phyloP scores from a whole-genome alignment of 225 moss, liverwort and hornwort genomes.

The Lunularia cruciata region DNA sequence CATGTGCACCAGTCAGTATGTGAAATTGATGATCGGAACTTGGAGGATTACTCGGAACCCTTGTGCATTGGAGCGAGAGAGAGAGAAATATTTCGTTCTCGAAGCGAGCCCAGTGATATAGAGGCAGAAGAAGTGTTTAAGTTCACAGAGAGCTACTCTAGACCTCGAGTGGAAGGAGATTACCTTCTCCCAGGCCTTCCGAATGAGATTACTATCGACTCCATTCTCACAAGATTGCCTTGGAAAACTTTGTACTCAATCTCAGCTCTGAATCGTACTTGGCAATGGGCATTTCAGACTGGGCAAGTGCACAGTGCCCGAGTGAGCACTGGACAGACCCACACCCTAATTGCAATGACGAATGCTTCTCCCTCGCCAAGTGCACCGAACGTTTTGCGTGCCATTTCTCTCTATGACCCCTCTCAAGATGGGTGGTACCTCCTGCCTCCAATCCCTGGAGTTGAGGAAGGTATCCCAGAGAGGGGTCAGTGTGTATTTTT shows the following conservation, averaged over 20 bases:
- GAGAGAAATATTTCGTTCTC: background rate
- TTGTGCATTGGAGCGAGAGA: background rate
- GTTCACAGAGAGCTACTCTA: background rate
- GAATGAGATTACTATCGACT: conserved; percentile 16
- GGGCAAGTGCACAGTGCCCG: conserved; percentile 13
- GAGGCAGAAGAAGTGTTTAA: background rate
- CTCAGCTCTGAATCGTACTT: conserved; percentile 14
- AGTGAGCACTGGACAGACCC: conserved; percentile 3
- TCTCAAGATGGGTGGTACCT: conserved; percentile 24
- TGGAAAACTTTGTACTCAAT: conserved; percentile 16
- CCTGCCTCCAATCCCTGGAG: conserved; percentile 21
- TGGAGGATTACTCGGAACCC: background rate
- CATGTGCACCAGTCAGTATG: background rate
- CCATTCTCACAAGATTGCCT: conserved; percentile 14
- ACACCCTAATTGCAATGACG: conserved; percentile 18
- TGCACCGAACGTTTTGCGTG: background rate
- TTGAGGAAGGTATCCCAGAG: conserved; percentile 17
- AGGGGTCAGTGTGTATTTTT: conserved; percentile 12
- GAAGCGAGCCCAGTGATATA: background rate
- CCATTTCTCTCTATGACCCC: conserved; percentile 20
- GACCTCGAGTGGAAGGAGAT: background rate
- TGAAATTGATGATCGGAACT: background rate
- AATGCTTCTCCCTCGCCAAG: background rate
- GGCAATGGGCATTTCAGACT: conserved; percentile 17
- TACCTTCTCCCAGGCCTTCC: conserved; percentile 10